phyloP scores from a whole-genome alignment of 768 basidiomycete genomes.

The Russula sp. region DNA sequence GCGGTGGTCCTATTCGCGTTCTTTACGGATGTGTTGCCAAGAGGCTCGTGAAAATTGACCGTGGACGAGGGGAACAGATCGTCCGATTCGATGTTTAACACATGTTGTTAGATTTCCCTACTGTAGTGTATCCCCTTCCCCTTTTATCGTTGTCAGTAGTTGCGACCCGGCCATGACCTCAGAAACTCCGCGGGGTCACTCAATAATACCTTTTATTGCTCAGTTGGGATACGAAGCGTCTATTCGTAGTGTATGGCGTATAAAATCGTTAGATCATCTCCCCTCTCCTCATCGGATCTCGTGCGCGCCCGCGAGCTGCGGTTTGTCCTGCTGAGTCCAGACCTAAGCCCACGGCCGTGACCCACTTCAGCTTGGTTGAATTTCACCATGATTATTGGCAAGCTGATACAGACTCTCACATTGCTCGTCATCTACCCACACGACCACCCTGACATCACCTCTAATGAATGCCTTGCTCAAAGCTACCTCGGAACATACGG shows the following conservation, averaged over 20 bases:
- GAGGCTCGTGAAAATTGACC: constrained; percentile 68
- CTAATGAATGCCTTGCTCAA: constrained; percentile 40
- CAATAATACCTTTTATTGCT: no score
- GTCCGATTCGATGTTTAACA: constrained; percentile 60
- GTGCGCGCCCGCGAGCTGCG: no score
- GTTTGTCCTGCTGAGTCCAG: no score
- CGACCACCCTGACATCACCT: constrained; percentile 34
- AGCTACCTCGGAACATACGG: constrained; percentile 54
- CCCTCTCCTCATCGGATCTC: no score
- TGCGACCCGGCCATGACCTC: no score
- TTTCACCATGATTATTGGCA: constrained; percentile 15
- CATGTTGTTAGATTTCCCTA: not conserved
- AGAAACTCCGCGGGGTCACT: no score
- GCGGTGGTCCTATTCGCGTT: constrained; percentile 46
- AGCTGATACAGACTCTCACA: constrained; percentile 17
- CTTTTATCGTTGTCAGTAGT: no score
- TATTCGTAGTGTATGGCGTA: no score
- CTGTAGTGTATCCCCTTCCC: no score
- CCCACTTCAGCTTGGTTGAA: not conserved
- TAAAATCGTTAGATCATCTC: not conserved
- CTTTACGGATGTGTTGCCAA: constrained; percentile 80
- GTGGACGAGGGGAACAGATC: constrained; percentile 67
- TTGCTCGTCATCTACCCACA: constrained; percentile 42
- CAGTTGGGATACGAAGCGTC: no score
- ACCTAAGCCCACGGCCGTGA: no score